phyloP scores from a whole-genome alignment of 257 asterid genomes.

The Galeopsis tetrahit region DNA sequence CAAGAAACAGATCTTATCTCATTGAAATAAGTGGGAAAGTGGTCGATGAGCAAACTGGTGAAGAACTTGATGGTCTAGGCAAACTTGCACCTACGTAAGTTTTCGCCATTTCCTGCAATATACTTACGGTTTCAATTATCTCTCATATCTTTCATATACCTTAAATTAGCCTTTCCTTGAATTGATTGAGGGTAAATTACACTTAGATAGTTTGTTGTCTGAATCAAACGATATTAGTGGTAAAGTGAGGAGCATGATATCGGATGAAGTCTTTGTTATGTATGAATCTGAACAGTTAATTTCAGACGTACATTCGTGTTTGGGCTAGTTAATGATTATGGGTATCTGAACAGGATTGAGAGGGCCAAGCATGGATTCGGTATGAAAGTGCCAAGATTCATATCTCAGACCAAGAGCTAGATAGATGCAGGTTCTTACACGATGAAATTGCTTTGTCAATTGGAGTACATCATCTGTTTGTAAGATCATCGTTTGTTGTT shows the following conservation, averaged over 20 bases:
- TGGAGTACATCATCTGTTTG: constrained; percentile 19
- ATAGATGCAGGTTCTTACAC: constrained; percentile 26
- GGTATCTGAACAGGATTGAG: constrained; percentile 67
- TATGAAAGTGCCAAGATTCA: constrained; percentile 76
- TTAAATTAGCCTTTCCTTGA: no score
- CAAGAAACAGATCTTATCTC: constrained; percentile 62
- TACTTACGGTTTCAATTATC: neutral
- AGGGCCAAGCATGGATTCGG: constrained; percentile 87
- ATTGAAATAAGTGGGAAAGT: constrained; percentile 82
- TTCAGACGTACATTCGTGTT: neutral
- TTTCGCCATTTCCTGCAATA: constrained; percentile 9
- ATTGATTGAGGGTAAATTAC: no score
- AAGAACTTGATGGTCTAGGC: constrained; percentile 86
- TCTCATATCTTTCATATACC: no score
- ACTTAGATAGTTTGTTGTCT: neutral
- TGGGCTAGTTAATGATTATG: constrained; percentile 17
- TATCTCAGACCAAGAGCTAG: constrained; percentile 45
- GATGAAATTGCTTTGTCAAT: neutral
- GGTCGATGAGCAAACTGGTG: constrained; percentile 79
- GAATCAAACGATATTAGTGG: neutral
- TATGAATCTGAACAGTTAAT: no score
- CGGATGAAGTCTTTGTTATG: no score
- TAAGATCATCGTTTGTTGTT: neutral
- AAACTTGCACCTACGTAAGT: constrained; percentile 98
- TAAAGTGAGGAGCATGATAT: no score